These are phyloP conservation scores for Phlegmacium glaucopus DNA, from an alignment of 768 basidiomycete genomes.

Conservation along the genomic window DNA sequence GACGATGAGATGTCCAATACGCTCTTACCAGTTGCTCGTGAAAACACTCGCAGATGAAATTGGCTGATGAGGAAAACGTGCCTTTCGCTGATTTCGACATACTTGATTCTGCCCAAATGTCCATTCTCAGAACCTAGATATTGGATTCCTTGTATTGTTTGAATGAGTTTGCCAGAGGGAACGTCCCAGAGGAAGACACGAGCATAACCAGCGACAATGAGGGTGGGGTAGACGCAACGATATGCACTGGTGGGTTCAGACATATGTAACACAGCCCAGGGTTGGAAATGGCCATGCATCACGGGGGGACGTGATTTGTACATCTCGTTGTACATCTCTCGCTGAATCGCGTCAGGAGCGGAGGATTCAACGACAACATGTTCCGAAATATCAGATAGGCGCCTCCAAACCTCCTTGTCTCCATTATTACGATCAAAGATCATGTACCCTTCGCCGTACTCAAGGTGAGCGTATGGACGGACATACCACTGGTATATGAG, in stretches of 20 bases:
- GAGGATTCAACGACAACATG: conserved; percentile 5
- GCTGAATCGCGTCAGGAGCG: conserved; percentile 9
- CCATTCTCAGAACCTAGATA: conserved; percentile 10
- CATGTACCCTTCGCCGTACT: conserved; percentile 70
- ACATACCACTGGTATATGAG: conserved; percentile 41
- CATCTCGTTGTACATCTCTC: conserved; percentile 2
- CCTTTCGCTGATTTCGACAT: conserved; percentile 60
- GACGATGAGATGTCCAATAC: conserved; percentile 41
- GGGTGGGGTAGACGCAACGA: conserved; percentile 64
- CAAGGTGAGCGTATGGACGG: conserved; percentile 60
- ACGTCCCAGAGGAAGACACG: conserved; percentile 64
- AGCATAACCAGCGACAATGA: conserved; percentile 45
- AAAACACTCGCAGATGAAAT: conserved; percentile 49
- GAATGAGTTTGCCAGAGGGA: conserved; percentile 42
- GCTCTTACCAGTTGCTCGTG: conserved; percentile 39
- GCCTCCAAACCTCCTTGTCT: conserved; percentile 72
- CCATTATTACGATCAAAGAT: conserved; percentile 61
- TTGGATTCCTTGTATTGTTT: conserved; percentile 44
- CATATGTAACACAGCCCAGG: conserved; percentile 55
- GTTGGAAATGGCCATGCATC: conserved; percentile 48
- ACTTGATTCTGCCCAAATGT: conserved; percentile 42
- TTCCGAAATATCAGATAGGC: conserved; percentile 26
- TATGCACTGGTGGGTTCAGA: conserved; percentile 50
- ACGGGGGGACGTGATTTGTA: background rate
- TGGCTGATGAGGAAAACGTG: conserved; percentile 61